Conservation (phyloP, 176 grass and related monocot genomes). For the Carex myosuroides region DNA sequence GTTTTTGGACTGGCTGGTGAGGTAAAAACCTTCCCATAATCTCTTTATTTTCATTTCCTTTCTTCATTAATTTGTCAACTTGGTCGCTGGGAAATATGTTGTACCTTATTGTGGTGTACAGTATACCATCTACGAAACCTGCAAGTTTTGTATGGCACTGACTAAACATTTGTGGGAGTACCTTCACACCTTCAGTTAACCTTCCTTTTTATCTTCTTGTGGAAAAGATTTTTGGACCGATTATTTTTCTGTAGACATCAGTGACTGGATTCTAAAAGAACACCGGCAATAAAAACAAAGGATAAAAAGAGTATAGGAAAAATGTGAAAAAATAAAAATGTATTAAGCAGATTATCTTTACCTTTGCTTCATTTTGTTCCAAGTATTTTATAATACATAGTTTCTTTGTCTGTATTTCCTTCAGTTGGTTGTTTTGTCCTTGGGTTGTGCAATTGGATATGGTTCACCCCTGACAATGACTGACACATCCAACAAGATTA, state of each 20-base stretch:
- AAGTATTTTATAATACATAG: not conserved
- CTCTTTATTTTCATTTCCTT: not conserved
- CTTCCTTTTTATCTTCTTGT: not conserved
- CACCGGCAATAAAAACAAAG: not conserved
- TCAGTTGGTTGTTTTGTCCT: constrained; percentile 79
- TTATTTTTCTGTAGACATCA: not conserved
- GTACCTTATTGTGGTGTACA: not conserved
- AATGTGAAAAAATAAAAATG: not conserved
- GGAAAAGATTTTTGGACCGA: not conserved
- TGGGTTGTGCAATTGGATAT: constrained; percentile 67
- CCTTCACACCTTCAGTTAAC: not conserved
- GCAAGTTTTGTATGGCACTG: not conserved
- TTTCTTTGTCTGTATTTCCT: constrained; percentile 23
- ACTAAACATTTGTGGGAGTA: not conserved
- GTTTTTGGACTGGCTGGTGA: constrained; percentile 82
- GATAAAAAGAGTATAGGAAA: not conserved
- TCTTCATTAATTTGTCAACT: not conserved
- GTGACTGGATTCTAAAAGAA: not conserved
- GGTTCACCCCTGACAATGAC: constrained; percentile 75
- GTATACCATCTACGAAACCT: not conserved
- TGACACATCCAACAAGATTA: constrained; percentile 89
- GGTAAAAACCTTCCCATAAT: constrained; percentile 31
- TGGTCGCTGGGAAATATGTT: not conserved
- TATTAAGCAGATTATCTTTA: not conserved
- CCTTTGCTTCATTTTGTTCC: not conserved